Evolutionary conservation across 2,329 filamentous ascomycete species (phyloP).

Genomic region (Colletotrichum chrysophilum): DNA sequence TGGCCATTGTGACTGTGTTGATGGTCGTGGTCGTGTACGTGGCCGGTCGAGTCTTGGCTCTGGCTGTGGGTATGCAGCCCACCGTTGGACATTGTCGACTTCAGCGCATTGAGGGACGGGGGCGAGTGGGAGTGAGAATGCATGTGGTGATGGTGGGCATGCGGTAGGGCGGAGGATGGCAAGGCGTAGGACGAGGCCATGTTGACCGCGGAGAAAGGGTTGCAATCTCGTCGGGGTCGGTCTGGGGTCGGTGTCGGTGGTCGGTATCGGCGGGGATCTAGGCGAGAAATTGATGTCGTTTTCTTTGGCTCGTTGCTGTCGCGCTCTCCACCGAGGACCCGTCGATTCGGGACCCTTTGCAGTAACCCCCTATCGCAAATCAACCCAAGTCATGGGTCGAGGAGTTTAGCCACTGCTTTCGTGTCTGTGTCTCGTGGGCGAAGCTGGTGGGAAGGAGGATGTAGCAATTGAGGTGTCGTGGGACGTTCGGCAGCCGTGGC

Average conservation of each 20-base stretch:
- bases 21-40: constrained; percentile 32
- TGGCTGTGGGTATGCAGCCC: constrained; percentile 31
- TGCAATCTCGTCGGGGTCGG: neutral
- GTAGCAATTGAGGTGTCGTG: constrained; percentile 7
- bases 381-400: constrained; percentile 2
- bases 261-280: constrained; percentile 4
- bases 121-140: constrained; percentile 45
- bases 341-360: neutral
- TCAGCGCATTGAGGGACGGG: constrained; percentile 44
- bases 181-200: constrained; percentile 61
- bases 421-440: neutral
- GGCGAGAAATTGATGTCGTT: neutral
- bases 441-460: too few relatives aligned
- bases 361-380: neutral
- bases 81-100: constrained; percentile 31
- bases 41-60: constrained; percentile 22
- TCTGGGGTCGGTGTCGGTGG: constrained; percentile 9
- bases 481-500: neutral
- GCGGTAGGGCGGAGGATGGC: constrained; percentile 55
- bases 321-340: constrained; percentile 15
- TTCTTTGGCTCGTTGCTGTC: constrained; percentile 10
- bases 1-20: constrained; percentile 24
- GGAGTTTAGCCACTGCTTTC: neutral
- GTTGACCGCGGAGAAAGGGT: neutral
- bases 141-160: constrained; percentile 48